These are phyloP conservation scores for Pyrus communis DNA, from an alignment of 306 rosid genomes.

Conservation along the genomic window DNA sequence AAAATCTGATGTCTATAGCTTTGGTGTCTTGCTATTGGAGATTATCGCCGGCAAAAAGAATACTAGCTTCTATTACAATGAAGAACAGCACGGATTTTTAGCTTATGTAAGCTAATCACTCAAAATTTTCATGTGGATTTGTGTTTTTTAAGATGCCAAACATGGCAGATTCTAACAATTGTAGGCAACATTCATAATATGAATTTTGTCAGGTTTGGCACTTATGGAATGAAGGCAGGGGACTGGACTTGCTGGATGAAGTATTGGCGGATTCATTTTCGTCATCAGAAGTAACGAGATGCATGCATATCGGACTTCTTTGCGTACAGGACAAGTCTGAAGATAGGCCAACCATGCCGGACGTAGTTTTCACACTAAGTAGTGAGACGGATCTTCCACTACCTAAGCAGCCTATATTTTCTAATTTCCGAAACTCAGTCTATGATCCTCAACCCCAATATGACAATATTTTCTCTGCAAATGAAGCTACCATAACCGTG, in stretches of 20 bases:
- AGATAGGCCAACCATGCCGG: slow-evolving; percentile 16
- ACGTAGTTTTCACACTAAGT: background rate
- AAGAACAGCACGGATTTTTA: slow-evolving; percentile 11
- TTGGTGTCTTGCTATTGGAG: slow-evolving; percentile 26
- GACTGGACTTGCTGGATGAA: background rate
- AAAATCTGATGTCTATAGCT: slow-evolving; percentile 24
- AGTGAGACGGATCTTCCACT: slow-evolving; percentile 1
- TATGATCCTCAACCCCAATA: background rate
- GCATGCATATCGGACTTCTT: slow-evolving; percentile 11
- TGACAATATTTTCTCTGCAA: background rate
- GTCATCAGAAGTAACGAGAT: slow-evolving; percentile 3
- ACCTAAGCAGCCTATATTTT: slow-evolving; percentile 11
- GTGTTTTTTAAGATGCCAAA: too few relatives aligned
- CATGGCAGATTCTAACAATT: background rate
- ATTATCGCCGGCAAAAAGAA: slow-evolving; percentile 10
- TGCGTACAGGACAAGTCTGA: slow-evolving; percentile 13
- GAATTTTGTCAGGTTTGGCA: slow-evolving; percentile 5
- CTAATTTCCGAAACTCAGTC: background rate
- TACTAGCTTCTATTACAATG: background rate
- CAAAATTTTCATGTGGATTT: background rate
- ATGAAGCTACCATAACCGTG: background rate
- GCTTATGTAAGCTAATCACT: slow-evolving; percentile 17
- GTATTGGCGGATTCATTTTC: background rate
- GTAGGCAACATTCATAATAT: background rate
- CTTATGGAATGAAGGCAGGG: slow-evolving; percentile 13